Base-by-base conservation (phyloP, 2,329 filamentous ascomycete species). In the Trichoderma cornu-damae region DNA sequence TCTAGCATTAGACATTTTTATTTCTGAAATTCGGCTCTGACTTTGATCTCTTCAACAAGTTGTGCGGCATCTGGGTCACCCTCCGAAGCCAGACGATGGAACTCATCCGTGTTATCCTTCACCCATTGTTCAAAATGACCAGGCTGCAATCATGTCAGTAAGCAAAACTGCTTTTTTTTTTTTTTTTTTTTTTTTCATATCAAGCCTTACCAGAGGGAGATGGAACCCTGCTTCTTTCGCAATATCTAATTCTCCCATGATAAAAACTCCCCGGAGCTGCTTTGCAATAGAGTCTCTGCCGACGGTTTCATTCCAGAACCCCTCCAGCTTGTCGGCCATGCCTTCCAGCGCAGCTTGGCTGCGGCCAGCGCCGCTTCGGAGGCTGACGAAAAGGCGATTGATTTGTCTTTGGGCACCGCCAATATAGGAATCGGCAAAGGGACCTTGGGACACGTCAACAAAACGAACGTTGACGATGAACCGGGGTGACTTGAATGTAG, bases 381-480 rank as follows among this genome's bases (percentile, higher is more conserved):
- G 57, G 16, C 57, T 59, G 24, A 59, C 57, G 26, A 55, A 59
- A 6, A 59, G 57, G n/a, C 50, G 40, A 11, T 59, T 59, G 7
- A 56, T 49, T 24, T 55, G 43, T 37, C 57, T 43, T 20, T 28
- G 50, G 4, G n/a, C 35, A 18, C 57, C 57, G 9, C 57, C 57
- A 4, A 59, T 12, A 34, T 59, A 59, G 6, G 57, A 47, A 22
- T 59, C 57, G 2, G 57, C 26, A 8, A 59, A 37, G n/a, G 22
- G 28, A 22, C 43, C 57, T n/a, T 59, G 34, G 3, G 47, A 26
- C 5, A 49, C 48, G 34, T 60, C 58, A 4, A 60, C 20, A 24
- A 60, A 60, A n/a, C 58, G 58, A 14, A 57, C 53, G 11, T 60
- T 60, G 47, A 60, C 58, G 18, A 60, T 60, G 26, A 60, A 60